Evolutionary conservation across 1,284 basidiomycete genomes (phyloP), one percentile per base, ranked within the genome.

Genomic region (Cronartium ribicola): DNA sequence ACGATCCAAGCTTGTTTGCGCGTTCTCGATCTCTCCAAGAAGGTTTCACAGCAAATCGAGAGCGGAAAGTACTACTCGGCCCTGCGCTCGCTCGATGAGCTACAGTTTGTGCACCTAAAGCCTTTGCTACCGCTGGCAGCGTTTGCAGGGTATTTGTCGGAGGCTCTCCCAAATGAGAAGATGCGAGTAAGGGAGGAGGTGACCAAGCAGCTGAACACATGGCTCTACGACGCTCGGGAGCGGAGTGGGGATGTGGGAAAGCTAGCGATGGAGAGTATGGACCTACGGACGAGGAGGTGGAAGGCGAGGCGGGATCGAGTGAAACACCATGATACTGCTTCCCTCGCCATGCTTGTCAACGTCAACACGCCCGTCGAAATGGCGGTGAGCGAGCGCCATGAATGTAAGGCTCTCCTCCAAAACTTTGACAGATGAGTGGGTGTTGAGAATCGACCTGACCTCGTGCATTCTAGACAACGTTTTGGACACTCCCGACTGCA

Each of bases 61-160:
- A 88, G 93, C 77, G 90, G 90, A 69, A 94, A 91, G 83, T 98
- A 94, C 83, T 98, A 93, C 89, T 93, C 93, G 78, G 96, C 95
- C 62, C 82, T 99, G 79, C 85, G 94, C 83, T 93, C 92, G 70
- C 85, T 98, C 39, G 94, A 96, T 82, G 94, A 96, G 79, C 90
- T 99, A 73, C 90, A 94, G 79, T 88, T 87, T 78, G 89, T 95
- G 83, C 92, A 95, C 14, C 87, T 93, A 65, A 90, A 91, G 20
- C 91, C 90, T 0, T 66, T 82, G 7, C 84, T 98, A 69, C 91
- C 92, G 4, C 90, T 94, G 80, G 94, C 93, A 5, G 93, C 94
- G 0, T 89, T 98, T 82, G 95, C 94, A 77, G 89, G 91, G 69
- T 89, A 96, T 82, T 86, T 99, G 77, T 84, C 96, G 37, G 91